Percentiles rank a stretch among this genome's conserved stretches.
phyloP scores from a whole-genome alignment of 2,329 filamentous ascomycete species.

The Alternaria consortialis region DNA sequence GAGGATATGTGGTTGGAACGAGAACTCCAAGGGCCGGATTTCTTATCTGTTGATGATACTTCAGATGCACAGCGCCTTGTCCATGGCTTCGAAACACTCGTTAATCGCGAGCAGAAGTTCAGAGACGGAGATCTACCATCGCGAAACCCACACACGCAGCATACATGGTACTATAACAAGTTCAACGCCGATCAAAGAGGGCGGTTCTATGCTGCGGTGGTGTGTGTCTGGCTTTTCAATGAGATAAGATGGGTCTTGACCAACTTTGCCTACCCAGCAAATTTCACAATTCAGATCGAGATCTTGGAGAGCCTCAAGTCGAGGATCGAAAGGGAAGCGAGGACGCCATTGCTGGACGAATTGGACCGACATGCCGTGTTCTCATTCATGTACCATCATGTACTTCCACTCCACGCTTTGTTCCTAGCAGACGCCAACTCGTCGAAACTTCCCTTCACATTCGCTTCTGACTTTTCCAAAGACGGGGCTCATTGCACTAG shows the following conservation, averaged over 20 bases:
- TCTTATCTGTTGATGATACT: conserved; percentile 19
- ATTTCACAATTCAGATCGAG: conserved; percentile 10
- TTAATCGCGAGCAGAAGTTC: conserved; percentile 14
- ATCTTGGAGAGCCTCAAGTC: not conserved
- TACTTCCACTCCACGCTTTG: conserved; percentile 28
- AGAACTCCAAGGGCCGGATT: conserved; percentile 24
- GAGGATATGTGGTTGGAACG: conserved; percentile 33
- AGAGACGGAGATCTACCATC: conserved; percentile 4
- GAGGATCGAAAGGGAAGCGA: not conserved
- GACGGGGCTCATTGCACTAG: conserved; percentile 9
- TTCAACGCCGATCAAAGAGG: conserved; percentile 32
- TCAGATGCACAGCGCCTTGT: conserved; percentile 9
- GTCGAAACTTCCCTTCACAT: conserved; percentile 30
- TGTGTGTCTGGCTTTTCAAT: conserved; percentile 33
- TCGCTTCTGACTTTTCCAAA: conserved; percentile 15
- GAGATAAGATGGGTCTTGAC: conserved; percentile 38
- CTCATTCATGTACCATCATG: conserved; percentile 37
- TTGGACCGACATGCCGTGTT: conserved; percentile 32
- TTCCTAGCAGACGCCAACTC: conserved; percentile 26
- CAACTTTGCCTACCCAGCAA: conserved; percentile 18
- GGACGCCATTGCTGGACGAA: conserved; percentile 24
- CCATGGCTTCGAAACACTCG: conserved; percentile 6
- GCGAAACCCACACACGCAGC: conserved; percentile 6
- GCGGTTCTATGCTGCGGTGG: conserved; percentile 34
- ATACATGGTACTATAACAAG: conserved; percentile 12